Evolutionary conservation across 2,329 filamentous ascomycete species (phyloP), one percentile per base, ranked within the genome.

Genomic region (Pseudogymnoascus sp.): DNA sequence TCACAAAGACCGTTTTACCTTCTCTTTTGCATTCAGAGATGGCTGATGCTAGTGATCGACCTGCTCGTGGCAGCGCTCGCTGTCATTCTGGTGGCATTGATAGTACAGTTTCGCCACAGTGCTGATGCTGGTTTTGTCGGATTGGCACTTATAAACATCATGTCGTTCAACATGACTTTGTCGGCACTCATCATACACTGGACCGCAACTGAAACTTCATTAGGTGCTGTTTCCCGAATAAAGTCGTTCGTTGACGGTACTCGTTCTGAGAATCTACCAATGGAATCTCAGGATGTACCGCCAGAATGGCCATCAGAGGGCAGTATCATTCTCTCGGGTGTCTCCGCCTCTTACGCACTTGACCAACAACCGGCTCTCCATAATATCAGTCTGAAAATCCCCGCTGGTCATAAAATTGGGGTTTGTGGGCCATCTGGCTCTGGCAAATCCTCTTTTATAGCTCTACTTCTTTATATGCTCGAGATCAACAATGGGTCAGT

Each of bases 291-390:
- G 6, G 31, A 35, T 14, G 14, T 35, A 9, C 28, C 31, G 0
- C 43, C 63, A 2, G 62, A 66, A 1, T 76, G 75, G 74, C 73
- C 73, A 1, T 58, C 62, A 2, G 45, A 62, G 1, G 74, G 74
- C 0, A 64, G 25, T 1, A 68, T 75, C 8, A 69, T 71, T 43
- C 69, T 75, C 43, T 59, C 65, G 5, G 63, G 66, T 33, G n/a
- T 71, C 4, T 66, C 65, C 0, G 71, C 69, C 0, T 55, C 67
- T 0, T 71, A 70, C 28, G n/a, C 89, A 4, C 83, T 88, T 1
- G 82, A 88, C 61, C 82, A 95, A 0, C 88, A 90, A 0, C 85
- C 88, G 0, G 88, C 90, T 0, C 75, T 96, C 1, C 75, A 79
- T 6, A 78, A 85, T 49, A 79, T 93, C 37, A 84, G 83, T 0